Percentiles rank a stretch among this genome's conserved stretches.
phyloP scores from a whole-genome alignment of 139 green algal genomes.

The Picochlorum sp. region DNA sequence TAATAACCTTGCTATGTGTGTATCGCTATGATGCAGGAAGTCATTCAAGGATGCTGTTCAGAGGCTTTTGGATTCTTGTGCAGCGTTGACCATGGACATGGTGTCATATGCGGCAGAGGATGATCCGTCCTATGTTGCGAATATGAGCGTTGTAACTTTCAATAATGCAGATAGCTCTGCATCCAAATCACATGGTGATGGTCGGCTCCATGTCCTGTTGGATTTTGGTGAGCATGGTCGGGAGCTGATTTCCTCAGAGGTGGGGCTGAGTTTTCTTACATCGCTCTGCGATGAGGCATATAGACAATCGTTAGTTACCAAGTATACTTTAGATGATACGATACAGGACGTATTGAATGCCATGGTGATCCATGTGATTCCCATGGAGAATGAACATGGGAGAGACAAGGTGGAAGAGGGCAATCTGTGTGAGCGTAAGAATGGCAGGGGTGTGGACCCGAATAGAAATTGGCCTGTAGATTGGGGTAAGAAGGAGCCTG shows the following conservation, averaged over 20 bases:
- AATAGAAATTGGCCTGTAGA: conserved; percentile 95
- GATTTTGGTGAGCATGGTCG: conserved; percentile 90
- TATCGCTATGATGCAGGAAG: no score
- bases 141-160: no score
- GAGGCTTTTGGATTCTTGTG: no score
- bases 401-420: conserved; percentile 70
- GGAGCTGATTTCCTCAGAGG: conserved; percentile 79
- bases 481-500: conserved; percentile 88
- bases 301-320: neutral
- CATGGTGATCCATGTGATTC: conserved; percentile 68
- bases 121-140: no score
- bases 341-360: conserved; percentile 33
- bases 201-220: conserved; percentile 27
- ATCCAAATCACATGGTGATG: neutral
- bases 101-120: no score
- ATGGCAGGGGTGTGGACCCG: conserved; percentile 91
- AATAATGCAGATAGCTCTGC: no score
- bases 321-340: neutral
- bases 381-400: conserved; percentile 88
- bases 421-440: conserved; percentile 90
- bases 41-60: no score
- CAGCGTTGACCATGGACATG: no score
- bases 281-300: conserved; percentile 39
- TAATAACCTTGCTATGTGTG: no score
- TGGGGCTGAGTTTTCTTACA: conserved; percentile 66